Evolutionary conservation across 345 rosid genomes (phyloP), one percentile per base, ranked within the genome.

Genomic region (Sonneratia caseolaris): DNA sequence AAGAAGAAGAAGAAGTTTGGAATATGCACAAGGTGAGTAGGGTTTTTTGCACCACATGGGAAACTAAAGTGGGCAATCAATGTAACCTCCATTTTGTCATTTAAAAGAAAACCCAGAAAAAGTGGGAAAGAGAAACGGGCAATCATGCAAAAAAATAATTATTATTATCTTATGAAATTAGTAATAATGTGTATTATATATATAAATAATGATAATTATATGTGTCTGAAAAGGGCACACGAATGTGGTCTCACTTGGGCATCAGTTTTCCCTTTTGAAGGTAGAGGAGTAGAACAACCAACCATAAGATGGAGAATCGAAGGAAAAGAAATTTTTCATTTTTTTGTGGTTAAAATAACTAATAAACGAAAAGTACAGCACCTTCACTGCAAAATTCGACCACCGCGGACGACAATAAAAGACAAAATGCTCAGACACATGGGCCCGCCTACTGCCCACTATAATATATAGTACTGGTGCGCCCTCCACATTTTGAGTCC

Each of bases 391-490:
- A 66, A 66, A n/a, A 37, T 2, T 32, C 3, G 14, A 37, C 37
- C 2, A 37, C 4, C 47, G 5, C 4, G 2, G n/a, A 37, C 5
- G 48, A 38, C 47, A n/a, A 38, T 37, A 22, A 66, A 66, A 40
- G 38, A 40, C 43, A 40, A 40, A 40, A 40, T 40, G 43, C 43
- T 40, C 7, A 40, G 43, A 40, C 9, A 40, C 43, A 40, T 8
- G 36, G 64, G 64, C 15, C 49, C 48, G 42, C 70, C 70, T 67
- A 67, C 70, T 40, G 49, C 49, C 32, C 38, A 40, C 24, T 66
- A 24, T n/a, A n/a, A n/a, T n/a, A n/a, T 27, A 27, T 27, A 27
- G 32, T 27, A 27, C 32, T 27, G 32, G 69, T 35, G 47, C 69
- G 18, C 14, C 69, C 0, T 27, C 15, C 24, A 42, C 45, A 66